These are phyloP conservation scores for Strigomonas culicis DNA, from an alignment of 208 protist genomes.

Conservation along the genomic window DNA sequence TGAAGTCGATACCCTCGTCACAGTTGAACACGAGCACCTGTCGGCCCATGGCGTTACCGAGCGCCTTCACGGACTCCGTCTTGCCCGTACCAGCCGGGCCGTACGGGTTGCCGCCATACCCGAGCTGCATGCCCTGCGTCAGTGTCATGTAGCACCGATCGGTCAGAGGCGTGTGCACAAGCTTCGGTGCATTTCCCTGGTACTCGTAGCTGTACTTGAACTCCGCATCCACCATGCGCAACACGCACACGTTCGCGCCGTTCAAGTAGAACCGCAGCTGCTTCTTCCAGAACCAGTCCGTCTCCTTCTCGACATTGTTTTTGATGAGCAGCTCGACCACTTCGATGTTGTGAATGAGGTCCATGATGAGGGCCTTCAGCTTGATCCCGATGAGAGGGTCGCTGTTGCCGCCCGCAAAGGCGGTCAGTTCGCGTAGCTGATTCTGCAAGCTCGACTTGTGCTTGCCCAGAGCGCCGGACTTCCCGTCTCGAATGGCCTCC, in stretches of 20 bases:
- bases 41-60: constrained; percentile 96
- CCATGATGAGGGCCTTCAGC: constrained; percentile 96
- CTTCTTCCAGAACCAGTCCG: constrained; percentile 96
- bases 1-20: constrained; percentile 99
- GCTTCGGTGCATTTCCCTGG: constrained; percentile 97
- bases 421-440: constrained; percentile 77
- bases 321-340: constrained; percentile 91
- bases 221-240: constrained; percentile 93
- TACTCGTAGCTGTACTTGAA: constrained; percentile 99
- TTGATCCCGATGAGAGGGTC: constrained; percentile 91
- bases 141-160: constrained; percentile 98
- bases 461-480: constrained; percentile 67
- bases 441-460: constrained; percentile 72
- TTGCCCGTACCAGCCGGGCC: constrained; percentile 98
- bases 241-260: constrained; percentile 51
- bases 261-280: constrained; percentile 96
- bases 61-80: constrained; percentile 98
- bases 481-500: constrained; percentile 77
- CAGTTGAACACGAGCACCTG: constrained; percentile 99
- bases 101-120: constrained; percentile 98
- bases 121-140: constrained; percentile 97
- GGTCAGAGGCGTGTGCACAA: constrained; percentile 98
- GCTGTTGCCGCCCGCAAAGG: constrained; percentile 79
- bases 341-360: constrained; percentile 98
- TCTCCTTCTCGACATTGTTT: constrained; percentile 70